These are phyloP conservation scores for Hygrophorus russula DNA, from an alignment of 768 basidiomycete genomes.

Conservation along the genomic window DNA sequence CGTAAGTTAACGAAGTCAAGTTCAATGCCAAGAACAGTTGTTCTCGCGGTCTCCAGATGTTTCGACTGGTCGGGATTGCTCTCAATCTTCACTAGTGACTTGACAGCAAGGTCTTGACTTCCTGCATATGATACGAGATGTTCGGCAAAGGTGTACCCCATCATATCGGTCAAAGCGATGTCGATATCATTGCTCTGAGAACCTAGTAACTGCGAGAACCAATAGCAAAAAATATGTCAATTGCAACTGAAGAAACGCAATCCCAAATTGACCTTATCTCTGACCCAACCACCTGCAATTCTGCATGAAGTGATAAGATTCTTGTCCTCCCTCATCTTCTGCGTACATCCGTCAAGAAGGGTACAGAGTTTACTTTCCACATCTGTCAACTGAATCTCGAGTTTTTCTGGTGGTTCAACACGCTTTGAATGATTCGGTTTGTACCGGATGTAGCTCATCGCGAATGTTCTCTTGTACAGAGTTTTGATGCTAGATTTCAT, in stretches of 20 bases:
- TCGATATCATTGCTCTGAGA: conserved; percentile 86
- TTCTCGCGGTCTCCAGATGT: conserved; percentile 91
- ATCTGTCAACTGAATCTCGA: conserved; percentile 48
- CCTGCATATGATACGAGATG: conserved; percentile 55
- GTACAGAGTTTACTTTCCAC: conserved; percentile 60
- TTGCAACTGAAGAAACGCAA: background rate
- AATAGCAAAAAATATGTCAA: background rate
- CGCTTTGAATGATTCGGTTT: conserved; percentile 3
- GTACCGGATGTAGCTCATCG: background rate
- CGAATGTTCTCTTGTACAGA: background rate
- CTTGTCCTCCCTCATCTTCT: conserved; percentile 37
- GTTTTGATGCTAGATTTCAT: background rate
- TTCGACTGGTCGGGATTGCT: conserved; percentile 96
- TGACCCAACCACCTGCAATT: conserved; percentile 97
- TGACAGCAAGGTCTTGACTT: conserved; percentile 38
- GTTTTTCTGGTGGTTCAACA: conserved; percentile 13
- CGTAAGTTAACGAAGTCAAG: conserved; percentile 92
- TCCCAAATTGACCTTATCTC: conserved; percentile 72
- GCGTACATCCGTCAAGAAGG: conserved; percentile 73
- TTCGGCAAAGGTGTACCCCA: conserved; percentile 83
- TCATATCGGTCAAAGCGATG: conserved; percentile 80
- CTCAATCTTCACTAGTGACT: conserved; percentile 71
- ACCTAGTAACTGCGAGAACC: conserved; percentile 55
- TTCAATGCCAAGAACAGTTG: conserved; percentile 68
- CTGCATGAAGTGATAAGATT: conserved; percentile 59